A percentile compares a stretch with the other conserved stretches of the same genome.
Evolutionary conservation across 2,329 filamentous ascomycete species (phyloP).

Genomic region (Phaeoacremonium minimum): DNA sequence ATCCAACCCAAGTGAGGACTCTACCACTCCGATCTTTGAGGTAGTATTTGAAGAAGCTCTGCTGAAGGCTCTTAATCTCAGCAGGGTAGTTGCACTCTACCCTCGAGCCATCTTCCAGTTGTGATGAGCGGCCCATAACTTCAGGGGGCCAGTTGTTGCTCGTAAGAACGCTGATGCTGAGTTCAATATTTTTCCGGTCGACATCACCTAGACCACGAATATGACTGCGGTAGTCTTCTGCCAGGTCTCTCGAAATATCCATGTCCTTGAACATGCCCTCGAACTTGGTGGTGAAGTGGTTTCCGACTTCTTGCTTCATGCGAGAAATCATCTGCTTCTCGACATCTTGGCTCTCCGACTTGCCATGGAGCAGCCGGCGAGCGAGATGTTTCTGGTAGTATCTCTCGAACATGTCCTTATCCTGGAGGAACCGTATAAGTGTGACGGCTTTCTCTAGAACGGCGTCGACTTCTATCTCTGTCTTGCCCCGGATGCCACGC

Average conservation of each 20-base stretch:
- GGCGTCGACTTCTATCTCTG: constrained; percentile 77
- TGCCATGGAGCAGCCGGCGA: constrained; percentile 79
- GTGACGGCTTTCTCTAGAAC: constrained; percentile 87
- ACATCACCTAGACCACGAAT: constrained; percentile 47
- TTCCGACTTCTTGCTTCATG: constrained; percentile 96
- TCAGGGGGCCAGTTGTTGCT: constrained; percentile 95
- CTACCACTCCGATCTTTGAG: constrained; percentile 81
- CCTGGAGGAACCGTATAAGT: constrained; percentile 80
- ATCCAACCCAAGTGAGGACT: constrained; percentile 76
- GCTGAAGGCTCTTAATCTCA: constrained; percentile 69
- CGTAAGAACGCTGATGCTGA: constrained; percentile 81
- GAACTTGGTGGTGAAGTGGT: constrained; percentile 86
- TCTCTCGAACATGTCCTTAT: constrained; percentile 91
- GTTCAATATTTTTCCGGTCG: constrained; percentile 63
- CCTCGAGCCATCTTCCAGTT: constrained; percentile 39
- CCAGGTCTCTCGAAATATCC: constrained; percentile 79
- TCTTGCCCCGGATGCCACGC: constrained; percentile 88
- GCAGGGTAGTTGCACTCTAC: constrained; percentile 67
- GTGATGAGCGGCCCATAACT: constrained; percentile 63
- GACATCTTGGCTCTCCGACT: constrained; percentile 84
- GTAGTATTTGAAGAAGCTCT: constrained; percentile 87
- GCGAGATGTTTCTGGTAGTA: constrained; percentile 98
- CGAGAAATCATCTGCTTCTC: constrained; percentile 94
- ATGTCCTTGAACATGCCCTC: constrained; percentile 99
- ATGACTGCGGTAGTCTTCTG: constrained; percentile 69